Evolutionary conservation across 345 rosid species (phyloP).

Genomic region (Populus euphratica): DNA sequence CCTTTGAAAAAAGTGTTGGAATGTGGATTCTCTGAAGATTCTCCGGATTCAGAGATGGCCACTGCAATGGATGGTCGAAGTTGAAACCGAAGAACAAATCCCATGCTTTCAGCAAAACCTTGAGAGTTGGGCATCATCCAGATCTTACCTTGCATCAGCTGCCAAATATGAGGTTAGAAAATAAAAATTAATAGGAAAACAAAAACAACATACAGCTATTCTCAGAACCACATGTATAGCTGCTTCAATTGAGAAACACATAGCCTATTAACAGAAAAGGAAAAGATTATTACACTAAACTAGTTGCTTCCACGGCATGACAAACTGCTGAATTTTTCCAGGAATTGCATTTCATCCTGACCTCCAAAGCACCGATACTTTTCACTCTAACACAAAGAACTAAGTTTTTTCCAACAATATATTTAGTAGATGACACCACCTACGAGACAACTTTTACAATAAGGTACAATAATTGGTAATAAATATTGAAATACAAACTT

Average conservation of each 20-base stretch:
- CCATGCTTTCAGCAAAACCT: conserved; percentile 67
- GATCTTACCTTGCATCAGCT: conserved; percentile 90
- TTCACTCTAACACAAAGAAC: too few species aligned
- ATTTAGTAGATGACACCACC: too few species aligned
- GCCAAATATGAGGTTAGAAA: conserved; percentile 11
- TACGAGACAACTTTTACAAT: too few species aligned
- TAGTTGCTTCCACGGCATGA: too few species aligned
- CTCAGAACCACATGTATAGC: too few species aligned
- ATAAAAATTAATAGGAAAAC: background rate
- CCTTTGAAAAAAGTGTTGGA: conserved; percentile 62
- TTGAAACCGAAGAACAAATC: conserved; percentile 66
- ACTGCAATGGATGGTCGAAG: conserved; percentile 42
- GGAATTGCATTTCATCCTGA: too few species aligned
- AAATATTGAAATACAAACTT: too few species aligned
- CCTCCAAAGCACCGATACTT: too few species aligned
- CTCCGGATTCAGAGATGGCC: conserved; percentile 42
- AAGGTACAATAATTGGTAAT: background rate
- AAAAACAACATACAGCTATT: background rate
- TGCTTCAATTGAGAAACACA: too few species aligned
- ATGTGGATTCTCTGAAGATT: conserved; percentile 49
- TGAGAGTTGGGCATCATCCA: conserved; percentile 55
- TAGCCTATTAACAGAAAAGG: background rate
- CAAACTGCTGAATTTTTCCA: too few species aligned
- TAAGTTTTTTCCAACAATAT: too few species aligned
- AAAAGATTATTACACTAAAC: too few species aligned